Evolutionary conservation across 1,284 basidiomycete genomes (phyloP), one percentile per base, ranked within the genome.

Genomic region (Papiliotrema terrestris): DNA sequence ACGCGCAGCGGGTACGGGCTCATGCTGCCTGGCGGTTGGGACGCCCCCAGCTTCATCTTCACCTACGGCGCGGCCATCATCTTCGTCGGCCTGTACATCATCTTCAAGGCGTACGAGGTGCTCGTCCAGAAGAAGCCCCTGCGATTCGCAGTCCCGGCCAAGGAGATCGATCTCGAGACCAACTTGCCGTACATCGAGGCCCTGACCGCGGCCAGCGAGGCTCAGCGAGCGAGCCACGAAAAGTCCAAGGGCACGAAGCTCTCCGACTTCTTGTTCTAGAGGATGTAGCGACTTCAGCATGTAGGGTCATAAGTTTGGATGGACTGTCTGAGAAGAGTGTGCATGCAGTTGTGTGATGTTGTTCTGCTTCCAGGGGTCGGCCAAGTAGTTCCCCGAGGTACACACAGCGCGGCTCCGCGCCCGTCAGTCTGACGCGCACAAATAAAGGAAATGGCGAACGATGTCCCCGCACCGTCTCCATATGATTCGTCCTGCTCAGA

Each of bases 11-110:
- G 65, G 2, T 64, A 58, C 45, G 32, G 43, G 23, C 52, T 63
- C 25, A 60, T 66, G 57, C 17, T 63, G 20, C 52, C 56, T 15
- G 63, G 61, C 17, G 35, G 20, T 8, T 64, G 49, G 48, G 38
- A 45, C 17, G 57, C 43, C 29, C 56, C 54, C n/a, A 45, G 50
- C 45, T 58, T 66, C 55, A 49, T 64, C 52, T 64, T 67, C 56
- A 50, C 60, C 36, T 67, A 69, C 45, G 67, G 63, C 13, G 60
- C 66, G 13, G 47, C 61, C 48, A 63, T 67, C 47, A 63, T 71
- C 49, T 66, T 69, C 39, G 41, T 55, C 29, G 63, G 51, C 26
- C 55, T 70, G 41, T 55, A 57, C 52, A 49, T 70, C 51, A 52
- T 47, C 26, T 62, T 67, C 56, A 70, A 70, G 51, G 26, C 42